A percentile compares a stretch with the other conserved stretches of the same genome.
Evolutionary conservation across 2,329 filamentous ascomycete species (phyloP).

Genomic region (Aureobasidium sp.): DNA sequence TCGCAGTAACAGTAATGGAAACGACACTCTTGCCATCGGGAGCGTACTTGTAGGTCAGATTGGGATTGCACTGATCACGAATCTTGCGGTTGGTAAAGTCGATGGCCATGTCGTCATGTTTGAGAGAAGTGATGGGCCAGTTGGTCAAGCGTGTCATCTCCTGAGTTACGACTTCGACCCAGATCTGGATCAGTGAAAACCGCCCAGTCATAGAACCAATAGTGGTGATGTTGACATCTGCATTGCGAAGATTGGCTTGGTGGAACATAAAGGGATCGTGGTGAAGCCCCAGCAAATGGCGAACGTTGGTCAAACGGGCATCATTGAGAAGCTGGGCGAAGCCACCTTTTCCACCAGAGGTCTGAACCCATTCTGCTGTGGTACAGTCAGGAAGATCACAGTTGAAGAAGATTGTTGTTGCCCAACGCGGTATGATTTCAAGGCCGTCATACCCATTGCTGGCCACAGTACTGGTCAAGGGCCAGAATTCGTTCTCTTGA

Average conservation of each 20-base stretch:
- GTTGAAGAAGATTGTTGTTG: constrained; percentile 57
- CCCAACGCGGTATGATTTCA: constrained; percentile 50
- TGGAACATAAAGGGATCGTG: constrained; percentile 56
- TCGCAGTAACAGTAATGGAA: constrained; percentile 42
- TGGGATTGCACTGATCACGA: constrained; percentile 43
- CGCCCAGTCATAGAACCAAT: constrained; percentile 40
- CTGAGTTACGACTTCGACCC: constrained; percentile 45
- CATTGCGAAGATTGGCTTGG: constrained; percentile 50
- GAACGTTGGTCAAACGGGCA: constrained; percentile 45
- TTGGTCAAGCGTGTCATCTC: constrained; percentile 45
- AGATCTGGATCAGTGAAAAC: constrained; percentile 48
- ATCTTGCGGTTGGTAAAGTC: constrained; percentile 45
- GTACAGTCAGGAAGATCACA: constrained; percentile 51
- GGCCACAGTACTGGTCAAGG: constrained; percentile 43
- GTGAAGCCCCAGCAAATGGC: constrained; percentile 48
- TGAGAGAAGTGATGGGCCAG: constrained; percentile 48
- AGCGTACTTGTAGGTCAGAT: constrained; percentile 38
- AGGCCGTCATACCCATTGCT: constrained; percentile 48
- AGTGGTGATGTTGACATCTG: constrained; percentile 38
- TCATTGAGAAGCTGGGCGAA: constrained; percentile 44
- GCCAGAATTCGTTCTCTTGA: constrained; percentile 44
- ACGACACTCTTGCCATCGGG: constrained; percentile 38
- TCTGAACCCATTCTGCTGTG: constrained; percentile 51
- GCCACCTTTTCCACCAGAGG: constrained; percentile 45
- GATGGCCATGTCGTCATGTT: constrained; percentile 46